A percentile compares a stretch with the other conserved stretches of the same genome.
Evolutionary conservation across 352 stramenopile genomes (phyloP).

Genomic region (Globisporangium paroecandrum): DNA sequence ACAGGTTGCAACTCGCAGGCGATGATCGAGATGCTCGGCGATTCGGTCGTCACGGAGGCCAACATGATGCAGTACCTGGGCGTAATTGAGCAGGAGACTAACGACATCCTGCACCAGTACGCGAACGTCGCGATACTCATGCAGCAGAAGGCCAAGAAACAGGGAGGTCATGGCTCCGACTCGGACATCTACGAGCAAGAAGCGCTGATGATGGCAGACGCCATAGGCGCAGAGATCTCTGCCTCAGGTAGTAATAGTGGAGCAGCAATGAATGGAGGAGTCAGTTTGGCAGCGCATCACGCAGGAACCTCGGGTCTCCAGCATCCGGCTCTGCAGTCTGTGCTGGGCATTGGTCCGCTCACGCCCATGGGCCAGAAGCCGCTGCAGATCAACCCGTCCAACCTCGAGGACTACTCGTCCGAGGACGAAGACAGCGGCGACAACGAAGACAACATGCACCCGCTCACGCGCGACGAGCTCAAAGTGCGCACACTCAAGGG

Average conservation of each 20-base stretch:
- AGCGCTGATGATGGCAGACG: constrained; percentile 29
- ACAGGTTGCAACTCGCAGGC: constrained; percentile 77
- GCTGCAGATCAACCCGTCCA: constrained; percentile 92
- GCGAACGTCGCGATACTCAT: constrained; percentile 40
- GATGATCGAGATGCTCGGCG: constrained; percentile 85
- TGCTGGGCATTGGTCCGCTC: constrained; percentile 79
- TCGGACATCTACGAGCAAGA: constrained; percentile 44
- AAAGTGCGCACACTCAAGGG: constrained; percentile 89
- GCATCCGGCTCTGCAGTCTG: constrained; percentile 47
- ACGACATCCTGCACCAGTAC: constrained; percentile 91
- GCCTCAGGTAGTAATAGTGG: neutral
- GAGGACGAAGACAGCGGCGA: constrained; percentile 87
- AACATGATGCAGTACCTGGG: constrained; percentile 95
- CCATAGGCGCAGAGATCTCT: neutral
- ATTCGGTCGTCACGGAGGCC: constrained; percentile 88
- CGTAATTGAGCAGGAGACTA: constrained; percentile 93
- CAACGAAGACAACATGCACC: constrained; percentile 83
- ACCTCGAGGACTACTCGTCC: constrained; percentile 94
- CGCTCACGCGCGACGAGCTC: constrained; percentile 89
- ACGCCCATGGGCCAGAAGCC: constrained; percentile 89
- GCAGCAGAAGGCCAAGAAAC: constrained; percentile 33
- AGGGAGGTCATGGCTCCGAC: neutral
- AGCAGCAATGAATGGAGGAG: constrained; percentile 6
- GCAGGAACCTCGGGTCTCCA: constrained; percentile 13
- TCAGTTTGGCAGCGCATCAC: neutral